Base-by-base conservation (phyloP, 768 basidiomycete species). In the Rhodocollybia butyracea region DNA sequence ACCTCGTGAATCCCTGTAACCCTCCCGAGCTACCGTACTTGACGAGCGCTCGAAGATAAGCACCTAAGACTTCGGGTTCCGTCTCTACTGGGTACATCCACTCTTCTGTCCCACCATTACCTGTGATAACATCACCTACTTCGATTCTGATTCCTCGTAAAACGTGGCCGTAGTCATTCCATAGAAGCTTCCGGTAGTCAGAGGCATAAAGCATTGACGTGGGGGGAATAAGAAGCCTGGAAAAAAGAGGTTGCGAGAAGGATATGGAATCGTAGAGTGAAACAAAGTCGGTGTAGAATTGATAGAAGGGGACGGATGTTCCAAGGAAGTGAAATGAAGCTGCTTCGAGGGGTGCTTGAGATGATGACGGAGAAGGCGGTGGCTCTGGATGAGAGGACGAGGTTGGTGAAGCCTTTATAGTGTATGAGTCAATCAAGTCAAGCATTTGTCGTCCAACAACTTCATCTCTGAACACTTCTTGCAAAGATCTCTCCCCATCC, bases 201-300 rank as follows among this genome's bases (percentile, higher is more conserved):
- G 74, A 54, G 1, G 91, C 76, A 63, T 94, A 94, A 12, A 72
- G 71, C 84, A 89, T 87, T 2, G 91, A 78, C 10, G 86, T 76
- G 0, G 94, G 88, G 0, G 89, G 83, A 6, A 95, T 76, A 13
- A 97, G 77, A 12, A 96, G 77, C 2, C 79, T 75, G 12, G 81
- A 84, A 63, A 98, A 98, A 1, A 83, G 68, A 0, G 79, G 76
- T 63, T 98, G 84, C 2, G 86, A 82, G 68, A 95, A 95, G 7
- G 95, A 98, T 61, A 94, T 85, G 3, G 92, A 82, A 63, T 92
- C 90, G 70, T 95, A 98, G n/a, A 98, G 73, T 1, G 82, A 85
- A 54, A 96, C 77, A 65, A 97, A 88, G 69, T 97, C 94, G 13
- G 88, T 89, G 72, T 94, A 98, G 64, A 89, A 92, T 67, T 96